Base-by-base conservation (phyloP, 176 grass and related monocot genomes). In the Aegilops speltoides region DNA sequence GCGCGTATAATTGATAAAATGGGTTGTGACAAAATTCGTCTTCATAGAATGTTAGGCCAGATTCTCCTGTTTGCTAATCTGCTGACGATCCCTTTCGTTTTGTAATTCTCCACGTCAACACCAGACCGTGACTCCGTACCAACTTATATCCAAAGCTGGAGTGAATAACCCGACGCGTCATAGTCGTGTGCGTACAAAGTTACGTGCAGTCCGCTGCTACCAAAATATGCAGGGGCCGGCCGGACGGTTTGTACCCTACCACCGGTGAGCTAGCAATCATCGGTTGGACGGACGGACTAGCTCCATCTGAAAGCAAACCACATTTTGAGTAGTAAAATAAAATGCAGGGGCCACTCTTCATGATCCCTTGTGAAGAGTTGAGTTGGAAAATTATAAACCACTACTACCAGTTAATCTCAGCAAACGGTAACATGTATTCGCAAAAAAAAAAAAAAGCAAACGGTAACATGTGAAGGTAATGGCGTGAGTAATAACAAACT, bases 61-160 rank as follows among this genome's bases (percentile, higher is more conserved):
- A 67, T 81, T 67, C 40, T 81, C 16, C 40, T 81, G 19, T 57
- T 20, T 63, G 40, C 40, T 68, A 77, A 77, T 61, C 28, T n/a
- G 29, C 28, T 7, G 3, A 41, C 25, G 22, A 9, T 22, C 12
- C 23, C 37, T 26, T 16, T 17, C 72, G 15, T 48, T 28, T 40
- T 60, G 29, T 59, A 34, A 17, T 26, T 16, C 59, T 26, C 14
- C 34, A 63, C 14, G 4, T 40, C 16, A 50, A 26, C 33, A 28
- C 1, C 15, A 10, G 81, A 83, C 15, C 2, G 33, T 13, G 50
- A 73, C 67, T 3, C 0, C 8, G 1, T 33, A 41, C 50, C 52
- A 73, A 73, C 66, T 16, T 26, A 59, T 20, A 59, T 26, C 60
- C 36, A 23, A 62, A 79, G 59, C 15, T 43, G 14, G 60, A 64